Base-by-base conservation (phyloP, 2,329 filamentous ascomycete species). In the Beauveria bassiana region DNA sequence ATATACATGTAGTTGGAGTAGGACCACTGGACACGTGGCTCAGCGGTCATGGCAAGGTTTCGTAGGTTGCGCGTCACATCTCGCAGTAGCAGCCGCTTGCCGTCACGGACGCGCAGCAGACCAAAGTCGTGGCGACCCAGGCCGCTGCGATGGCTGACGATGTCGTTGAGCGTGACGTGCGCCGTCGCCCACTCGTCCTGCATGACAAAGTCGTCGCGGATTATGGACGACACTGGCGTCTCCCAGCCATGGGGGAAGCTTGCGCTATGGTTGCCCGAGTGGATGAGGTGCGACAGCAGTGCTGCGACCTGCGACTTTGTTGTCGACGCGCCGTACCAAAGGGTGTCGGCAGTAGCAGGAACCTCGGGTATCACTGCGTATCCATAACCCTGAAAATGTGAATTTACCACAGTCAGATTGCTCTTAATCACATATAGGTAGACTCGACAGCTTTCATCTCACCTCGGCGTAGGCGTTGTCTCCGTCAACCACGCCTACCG, bases 1-100 rank as follows among this genome's bases (percentile, higher is more conserved):
- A 71, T 71, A 65, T 74, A 84, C 75, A 83, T 81, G 61, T 77
- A 70, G 66, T 84, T 83, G 67, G 72, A 77, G 66, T 84, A 84
- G 62, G 78, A 72, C 61, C 72, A 82, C 59, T 66, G 71, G 1
- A 74, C 72, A 2, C 82, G 73, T 5, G 80, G 73, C 64, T 81
- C 77, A 7, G 70, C 68, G 0, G 72, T 73, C 64, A 79, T 65
- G 1, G 77, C 74, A 18, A 85, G 68, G 63, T 81, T 66, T 3
- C 81, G 72, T 26, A 84, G 64, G 20, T 75, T 77, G 28, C 77
- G 71, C 9, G 77, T 75, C 0, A 77, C 63, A 1, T 77, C 76
- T 42, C 65, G 70, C 1, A 73, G 68, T 2, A 65, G 75, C 60
- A 54, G 68, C 50, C 57, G 50, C 31, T 42, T 61, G 22, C 52